These are phyloP conservation scores for Eutrema yunnanense DNA, from an alignment of 345 rosid species.

Conservation along the genomic window DNA sequence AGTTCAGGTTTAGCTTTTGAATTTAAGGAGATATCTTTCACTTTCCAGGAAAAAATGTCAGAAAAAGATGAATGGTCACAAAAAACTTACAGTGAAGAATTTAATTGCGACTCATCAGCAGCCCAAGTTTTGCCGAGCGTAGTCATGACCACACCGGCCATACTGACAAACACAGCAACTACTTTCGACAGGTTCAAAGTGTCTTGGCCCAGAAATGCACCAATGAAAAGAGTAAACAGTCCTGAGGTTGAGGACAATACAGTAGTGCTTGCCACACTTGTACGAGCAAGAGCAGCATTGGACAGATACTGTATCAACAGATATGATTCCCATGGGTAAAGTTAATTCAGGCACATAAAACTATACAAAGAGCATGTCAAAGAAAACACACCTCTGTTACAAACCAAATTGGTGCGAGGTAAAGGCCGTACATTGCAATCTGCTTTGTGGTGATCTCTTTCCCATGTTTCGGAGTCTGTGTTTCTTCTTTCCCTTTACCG, in stretches of 20 bases:
- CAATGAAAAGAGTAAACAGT: constrained; percentile 94
- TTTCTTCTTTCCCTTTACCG: constrained; percentile 51
- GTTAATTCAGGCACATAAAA: no score
- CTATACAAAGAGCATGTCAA: background rate
- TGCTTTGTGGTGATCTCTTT: constrained; percentile 59
- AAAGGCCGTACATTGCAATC: constrained; percentile 74
- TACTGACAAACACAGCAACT: constrained; percentile 84
- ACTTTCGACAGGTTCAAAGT: constrained; percentile 73
- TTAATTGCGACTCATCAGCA: constrained; percentile 64
- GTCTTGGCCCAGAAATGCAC: constrained; percentile 89
- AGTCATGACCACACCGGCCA: constrained; percentile 98
- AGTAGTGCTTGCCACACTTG: constrained; percentile 99
- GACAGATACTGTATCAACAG: constrained; percentile 66
- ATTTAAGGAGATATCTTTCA: background rate
- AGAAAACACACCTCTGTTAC: constrained; percentile 71
- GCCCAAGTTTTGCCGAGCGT: constrained; percentile 98
- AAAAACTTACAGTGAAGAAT: constrained; percentile 52
- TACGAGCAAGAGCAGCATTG: constrained; percentile 95
- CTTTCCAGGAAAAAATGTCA: background rate
- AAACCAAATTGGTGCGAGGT: constrained; percentile 99
- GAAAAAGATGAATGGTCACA: background rate
- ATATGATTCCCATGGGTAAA: no score
- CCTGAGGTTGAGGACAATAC: constrained; percentile 98
- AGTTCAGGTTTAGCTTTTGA: background rate
- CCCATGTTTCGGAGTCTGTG: constrained; percentile 37